Conservation (phyloP, 345 rosid species). For the Eucalyptus marginata region DNA sequence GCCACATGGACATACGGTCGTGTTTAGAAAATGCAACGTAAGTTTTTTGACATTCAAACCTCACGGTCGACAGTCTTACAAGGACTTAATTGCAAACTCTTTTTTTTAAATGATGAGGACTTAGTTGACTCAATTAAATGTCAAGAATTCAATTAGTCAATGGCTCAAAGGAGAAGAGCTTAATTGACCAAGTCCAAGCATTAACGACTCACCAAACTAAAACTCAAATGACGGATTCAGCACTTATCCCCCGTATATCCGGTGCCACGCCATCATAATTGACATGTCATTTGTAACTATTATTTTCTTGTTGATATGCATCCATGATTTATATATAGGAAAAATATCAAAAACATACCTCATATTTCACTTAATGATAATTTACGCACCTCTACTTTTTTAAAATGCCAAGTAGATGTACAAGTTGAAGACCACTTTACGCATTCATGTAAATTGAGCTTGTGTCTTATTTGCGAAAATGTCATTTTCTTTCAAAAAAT, state of each 20-base stretch:
- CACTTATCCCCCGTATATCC: not conserved
- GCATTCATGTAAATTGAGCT: not conserved
- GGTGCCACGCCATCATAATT: not conserved
- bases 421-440: not conserved
- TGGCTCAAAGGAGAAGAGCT: not conserved
- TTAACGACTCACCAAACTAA: not conserved
- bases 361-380: not conserved
- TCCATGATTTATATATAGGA: not conserved
- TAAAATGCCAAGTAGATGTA: not conserved
- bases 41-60: not conserved
- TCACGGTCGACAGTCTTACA: not conserved
- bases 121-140: not conserved
- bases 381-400: not conserved
- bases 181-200: not conserved
- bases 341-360: not conserved
- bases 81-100: not conserved
- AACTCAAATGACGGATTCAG: rapidly evolving
- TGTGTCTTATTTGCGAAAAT: rapidly evolving
- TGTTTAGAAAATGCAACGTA: not conserved
- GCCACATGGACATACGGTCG: not conserved
- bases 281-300: not conserved
- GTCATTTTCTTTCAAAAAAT: not conserved
- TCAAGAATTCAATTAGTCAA: not conserved
- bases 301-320: not conserved
- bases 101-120: not conserved